Percentiles rank a stretch among this genome's conserved stretches.
Conservation (phyloP, 2,329 filamentous ascomycete genomes). For the Fusarium sp. region DNA sequence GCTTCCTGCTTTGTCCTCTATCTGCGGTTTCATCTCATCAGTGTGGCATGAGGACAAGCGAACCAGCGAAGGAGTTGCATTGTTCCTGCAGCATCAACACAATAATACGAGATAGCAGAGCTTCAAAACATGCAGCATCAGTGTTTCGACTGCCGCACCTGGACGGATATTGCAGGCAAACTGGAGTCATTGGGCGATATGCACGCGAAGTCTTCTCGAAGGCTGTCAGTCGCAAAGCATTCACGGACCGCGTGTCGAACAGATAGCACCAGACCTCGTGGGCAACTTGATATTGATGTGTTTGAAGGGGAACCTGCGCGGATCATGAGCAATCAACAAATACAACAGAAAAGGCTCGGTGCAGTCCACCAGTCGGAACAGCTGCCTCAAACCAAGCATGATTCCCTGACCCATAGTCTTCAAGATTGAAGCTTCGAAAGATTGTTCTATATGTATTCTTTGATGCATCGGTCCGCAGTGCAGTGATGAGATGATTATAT, state of each 20-base stretch:
- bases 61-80: constrained; percentile 18
- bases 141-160: constrained; percentile 15
- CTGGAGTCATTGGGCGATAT: constrained; percentile 24
- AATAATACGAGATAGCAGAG: constrained; percentile 8
- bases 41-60: background rate
- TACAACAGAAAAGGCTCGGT: constrained; percentile 26
- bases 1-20: background rate
- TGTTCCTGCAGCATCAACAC: constrained; percentile 16
- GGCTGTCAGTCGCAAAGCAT: constrained; percentile 21
- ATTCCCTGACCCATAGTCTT: constrained; percentile 29
- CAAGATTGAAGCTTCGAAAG: constrained; percentile 40
- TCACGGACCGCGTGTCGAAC: constrained; percentile 28
- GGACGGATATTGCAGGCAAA: constrained; percentile 29
- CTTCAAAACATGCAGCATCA: constrained; percentile 19
- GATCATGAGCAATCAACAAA: constrained; percentile 43
- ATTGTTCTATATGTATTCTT: constrained; percentile 38
- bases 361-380: constrained; percentile 31
- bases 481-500: constrained; percentile 39
- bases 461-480: constrained; percentile 32
- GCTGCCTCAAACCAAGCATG: constrained; percentile 20
- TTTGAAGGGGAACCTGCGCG: constrained; percentile 27
- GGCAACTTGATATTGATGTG: constrained; percentile 20
- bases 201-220: constrained; percentile 44
- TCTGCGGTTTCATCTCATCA: background rate
- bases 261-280: constrained; percentile 26